Evolutionary conservation across 1,284 basidiomycete genomes (phyloP).

Genomic region (Ceratobasidium sp.): DNA sequence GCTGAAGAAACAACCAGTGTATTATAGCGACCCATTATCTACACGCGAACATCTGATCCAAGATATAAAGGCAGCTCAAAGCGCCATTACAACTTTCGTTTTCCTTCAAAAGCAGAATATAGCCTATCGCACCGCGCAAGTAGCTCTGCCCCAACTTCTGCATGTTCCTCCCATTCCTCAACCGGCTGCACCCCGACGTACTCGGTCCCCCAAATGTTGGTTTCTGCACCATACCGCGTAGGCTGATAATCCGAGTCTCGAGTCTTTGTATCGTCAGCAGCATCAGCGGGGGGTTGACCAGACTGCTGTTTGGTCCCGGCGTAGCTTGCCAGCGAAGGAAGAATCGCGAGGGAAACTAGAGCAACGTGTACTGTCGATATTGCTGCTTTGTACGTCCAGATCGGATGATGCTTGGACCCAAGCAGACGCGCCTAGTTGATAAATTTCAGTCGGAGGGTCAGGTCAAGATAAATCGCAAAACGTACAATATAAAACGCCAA

Average conservation of each 20-base stretch:
- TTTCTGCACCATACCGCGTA: slow-evolving; percentile 68
- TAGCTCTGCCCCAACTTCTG: slow-evolving; percentile 63
- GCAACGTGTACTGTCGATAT: slow-evolving; percentile 73
- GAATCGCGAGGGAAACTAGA: slow-evolving; percentile 57
- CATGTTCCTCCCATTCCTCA: slow-evolving; percentile 64
- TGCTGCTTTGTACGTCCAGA: slow-evolving; percentile 71
- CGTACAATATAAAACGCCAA: slow-evolving; percentile 78
- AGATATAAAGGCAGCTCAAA: not conserved
- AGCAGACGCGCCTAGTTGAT: slow-evolving; percentile 69
- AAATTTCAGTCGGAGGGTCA: slow-evolving; percentile 12
- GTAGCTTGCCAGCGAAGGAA: slow-evolving; percentile 46
- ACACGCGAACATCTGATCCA: not conserved
- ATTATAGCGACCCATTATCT: not conserved
- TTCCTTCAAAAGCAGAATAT: slow-evolving; percentile 56
- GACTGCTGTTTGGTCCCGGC: not conserved
- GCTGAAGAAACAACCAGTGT: slow-evolving; percentile 6
- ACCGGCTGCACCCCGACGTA: slow-evolving; percentile 65
- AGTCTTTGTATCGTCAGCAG: not conserved
- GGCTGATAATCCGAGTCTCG: slow-evolving; percentile 51
- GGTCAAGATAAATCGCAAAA: slow-evolving; percentile 47
- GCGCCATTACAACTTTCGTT: slow-evolving; percentile 11
- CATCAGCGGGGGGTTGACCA: slow-evolving; percentile 19
- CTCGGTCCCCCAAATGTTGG: slow-evolving; percentile 67
- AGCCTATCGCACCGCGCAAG: slow-evolving; percentile 69
- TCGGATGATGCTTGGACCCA: slow-evolving; percentile 74